Evolutionary conservation across 2,329 filamentous ascomycete species (phyloP), one percentile per base, ranked within the genome.

Genomic region (Hymenoscyphus fraxineus): DNA sequence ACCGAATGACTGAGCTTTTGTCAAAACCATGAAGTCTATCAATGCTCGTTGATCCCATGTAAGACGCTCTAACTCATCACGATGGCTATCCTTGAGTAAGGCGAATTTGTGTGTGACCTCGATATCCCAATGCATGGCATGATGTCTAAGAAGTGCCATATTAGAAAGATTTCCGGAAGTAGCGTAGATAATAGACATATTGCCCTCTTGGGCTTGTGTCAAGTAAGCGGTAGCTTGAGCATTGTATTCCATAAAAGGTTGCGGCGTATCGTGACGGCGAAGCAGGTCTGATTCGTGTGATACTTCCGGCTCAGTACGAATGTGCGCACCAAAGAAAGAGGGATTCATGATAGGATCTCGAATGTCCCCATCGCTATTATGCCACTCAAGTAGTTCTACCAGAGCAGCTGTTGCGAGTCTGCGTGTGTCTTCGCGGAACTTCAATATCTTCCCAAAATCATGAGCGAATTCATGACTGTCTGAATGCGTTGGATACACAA

Each of bases 11-110:
- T 76, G 76, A 10, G 78, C 77, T 27, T 79, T 74, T 60, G 78
- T 69, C 69, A 83, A 70, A 3, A 84, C 77, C 69, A 83, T 77
- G 70, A 80, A 83, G 72, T 85, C 82, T 5, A 83, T 77, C 32
- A 83, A 70, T 0, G 77, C 78, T 61, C 78, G 77, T 73, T 84
- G 81, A 68, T 83, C 80, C 77, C 77, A 82, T 10, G 71, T 77
- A 57, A 83, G 67, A n/a, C 58, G 56, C 6, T 74, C 59, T 4
- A 83, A 71, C n/a, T 66, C 66, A 5, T 67, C 67, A 1, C 74
- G 68, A 57, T 80, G 79, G 0, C 66, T 64, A 0, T 67, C 61
- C 65, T 75, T 73, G 4, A 83, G 74, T 0, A 83, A 68, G 58
- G 80, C 77, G 13, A 74, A 68, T 70, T 82, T 82, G 39, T 75